These are phyloP conservation scores for Spergularia marina DNA, from an alignment of 148 eudicot genomes.

Conservation along the genomic window DNA sequence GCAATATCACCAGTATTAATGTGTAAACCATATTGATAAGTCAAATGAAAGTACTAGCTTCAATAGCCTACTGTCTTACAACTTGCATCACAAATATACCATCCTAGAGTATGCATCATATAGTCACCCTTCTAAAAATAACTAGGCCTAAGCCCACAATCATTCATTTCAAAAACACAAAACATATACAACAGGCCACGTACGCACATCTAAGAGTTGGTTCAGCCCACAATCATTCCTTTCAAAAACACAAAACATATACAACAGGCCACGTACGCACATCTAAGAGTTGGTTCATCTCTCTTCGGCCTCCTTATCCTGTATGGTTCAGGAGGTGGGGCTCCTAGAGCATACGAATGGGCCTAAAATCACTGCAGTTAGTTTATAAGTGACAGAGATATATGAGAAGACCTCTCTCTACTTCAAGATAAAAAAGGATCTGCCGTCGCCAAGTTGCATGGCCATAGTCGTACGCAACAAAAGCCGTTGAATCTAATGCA, in stretches of 20 bases:
- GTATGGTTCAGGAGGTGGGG: neutral
- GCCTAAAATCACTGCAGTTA: neutral
- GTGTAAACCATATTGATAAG: neutral
- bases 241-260: neutral
- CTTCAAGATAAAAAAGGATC: neutral
- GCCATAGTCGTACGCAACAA: no score
- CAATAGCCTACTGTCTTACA: neutral
- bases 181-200: neutral
- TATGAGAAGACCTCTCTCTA: neutral
- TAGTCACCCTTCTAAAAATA: neutral
- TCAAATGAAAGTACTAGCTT: neutral
- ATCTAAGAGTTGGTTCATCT: no score
- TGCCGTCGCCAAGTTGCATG: no score
- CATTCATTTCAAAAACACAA: neutral
- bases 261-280: neutral
- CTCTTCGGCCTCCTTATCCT: neutral
- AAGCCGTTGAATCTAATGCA: neutral
- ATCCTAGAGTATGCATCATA: neutral
- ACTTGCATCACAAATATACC: neutral
- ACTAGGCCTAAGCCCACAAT: neutral
- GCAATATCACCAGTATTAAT: conserved; percentile 35
- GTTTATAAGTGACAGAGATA: neutral
- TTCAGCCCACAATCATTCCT: no score
- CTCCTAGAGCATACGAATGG: neutral
- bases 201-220: no score